Conservation (phyloP, 306 rosid species). For the Corylus avellana region DNA sequence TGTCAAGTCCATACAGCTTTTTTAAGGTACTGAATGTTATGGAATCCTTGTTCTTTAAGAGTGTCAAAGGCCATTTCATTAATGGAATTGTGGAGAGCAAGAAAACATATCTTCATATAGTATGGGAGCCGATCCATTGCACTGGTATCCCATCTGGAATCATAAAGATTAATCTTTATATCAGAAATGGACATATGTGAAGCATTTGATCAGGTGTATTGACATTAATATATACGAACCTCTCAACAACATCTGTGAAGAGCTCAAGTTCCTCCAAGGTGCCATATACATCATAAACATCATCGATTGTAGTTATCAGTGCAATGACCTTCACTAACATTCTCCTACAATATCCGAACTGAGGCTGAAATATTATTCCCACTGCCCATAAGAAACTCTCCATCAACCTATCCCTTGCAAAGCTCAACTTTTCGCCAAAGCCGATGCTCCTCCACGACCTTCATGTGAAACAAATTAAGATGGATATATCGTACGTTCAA, state of each 20-base stretch:
- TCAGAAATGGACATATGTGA: too few relatives aligned
- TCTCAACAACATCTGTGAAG: not conserved
- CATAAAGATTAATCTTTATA: not conserved
- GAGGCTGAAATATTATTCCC: not conserved
- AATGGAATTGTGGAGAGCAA: conserved; percentile 1
- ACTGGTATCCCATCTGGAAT: conserved; percentile 24
- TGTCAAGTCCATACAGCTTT: conserved; percentile 2
- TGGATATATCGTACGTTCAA: too few relatives aligned
- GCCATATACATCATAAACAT: conserved; percentile 19
- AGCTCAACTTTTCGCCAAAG: conserved; percentile 13
- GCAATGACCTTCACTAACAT: not conserved
- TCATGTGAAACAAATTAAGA: not conserved
- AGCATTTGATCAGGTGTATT: too few relatives aligned
- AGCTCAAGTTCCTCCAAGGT: conserved; percentile 11
- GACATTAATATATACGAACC: not conserved
- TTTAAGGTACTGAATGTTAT: not conserved
- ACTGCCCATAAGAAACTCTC: conserved; percentile 11
- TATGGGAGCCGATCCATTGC: conserved; percentile 19
- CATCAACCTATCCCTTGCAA: conserved; percentile 23
- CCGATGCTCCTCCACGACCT: conserved; percentile 17
- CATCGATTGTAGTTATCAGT: conserved; percentile 12
- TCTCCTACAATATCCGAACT: conserved; percentile 11
- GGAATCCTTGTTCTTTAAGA: not conserved
- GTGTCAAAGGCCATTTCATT: conserved; percentile 16
- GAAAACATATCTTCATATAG: conserved; percentile 23